phyloP scores from a whole-genome alignment of 495 filamentous ascomycete species.

The Beverwykella pulmonaria region DNA sequence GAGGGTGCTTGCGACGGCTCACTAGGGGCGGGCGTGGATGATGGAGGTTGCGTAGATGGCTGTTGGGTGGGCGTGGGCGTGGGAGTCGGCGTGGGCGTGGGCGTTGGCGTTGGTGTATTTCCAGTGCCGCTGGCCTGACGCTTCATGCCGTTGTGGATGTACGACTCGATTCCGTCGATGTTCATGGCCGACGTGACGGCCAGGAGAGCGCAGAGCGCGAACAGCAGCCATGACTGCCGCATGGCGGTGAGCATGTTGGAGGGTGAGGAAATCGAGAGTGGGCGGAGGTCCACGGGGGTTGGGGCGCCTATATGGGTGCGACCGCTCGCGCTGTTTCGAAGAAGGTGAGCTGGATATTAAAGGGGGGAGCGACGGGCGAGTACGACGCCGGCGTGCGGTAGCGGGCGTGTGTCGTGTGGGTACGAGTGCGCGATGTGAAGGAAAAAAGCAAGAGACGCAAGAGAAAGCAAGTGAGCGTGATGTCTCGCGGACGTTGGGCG shows the following conservation, averaged over 20 bases:
- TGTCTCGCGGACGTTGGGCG: background rate
- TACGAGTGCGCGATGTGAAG: background rate
- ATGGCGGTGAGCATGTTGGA: constrained; percentile 32
- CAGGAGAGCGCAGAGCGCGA: constrained; percentile 26
- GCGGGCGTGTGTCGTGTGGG: background rate
- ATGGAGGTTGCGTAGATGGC: constrained; percentile 16
- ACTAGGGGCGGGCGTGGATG: constrained; percentile 14
- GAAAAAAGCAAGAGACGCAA: background rate
- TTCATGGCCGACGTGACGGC: constrained; percentile 29
- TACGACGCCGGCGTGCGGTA: background rate
- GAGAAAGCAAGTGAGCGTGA: background rate
- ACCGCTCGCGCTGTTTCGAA: constrained; percentile 6
- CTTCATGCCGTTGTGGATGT: constrained; percentile 29
- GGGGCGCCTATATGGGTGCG: constrained; percentile 18
- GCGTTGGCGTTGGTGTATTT: constrained; percentile 6
- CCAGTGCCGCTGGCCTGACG: constrained; percentile 28
- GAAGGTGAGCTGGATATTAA: constrained; percentile 16
- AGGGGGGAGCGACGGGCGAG: background rate
- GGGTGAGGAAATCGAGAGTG: constrained; percentile 1
- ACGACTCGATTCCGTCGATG: constrained; percentile 34
- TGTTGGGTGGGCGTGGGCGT: constrained; percentile 4
- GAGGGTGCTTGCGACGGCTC: background rate
- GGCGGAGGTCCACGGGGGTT: constrained; percentile 3
- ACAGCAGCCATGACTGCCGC: constrained; percentile 36
- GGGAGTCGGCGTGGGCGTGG: constrained; percentile 18